Evolutionary conservation across 2,329 filamentous ascomycete species (phyloP).

Genomic region (Drechmeria coniospora): DNA sequence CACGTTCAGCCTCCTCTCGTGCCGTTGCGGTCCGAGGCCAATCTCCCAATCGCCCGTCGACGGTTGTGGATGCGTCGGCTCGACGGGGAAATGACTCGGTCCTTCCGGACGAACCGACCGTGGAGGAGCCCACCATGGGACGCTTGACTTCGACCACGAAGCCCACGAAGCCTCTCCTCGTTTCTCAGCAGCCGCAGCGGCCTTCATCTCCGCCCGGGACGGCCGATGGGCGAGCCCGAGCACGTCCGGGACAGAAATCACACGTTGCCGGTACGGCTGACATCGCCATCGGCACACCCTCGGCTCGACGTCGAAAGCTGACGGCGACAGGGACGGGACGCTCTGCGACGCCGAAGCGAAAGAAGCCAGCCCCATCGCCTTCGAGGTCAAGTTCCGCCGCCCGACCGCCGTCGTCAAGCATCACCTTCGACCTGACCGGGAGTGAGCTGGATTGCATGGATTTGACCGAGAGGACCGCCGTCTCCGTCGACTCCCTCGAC

Average conservation of each 20-base stretch:
- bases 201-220: slow-evolving; percentile 23
- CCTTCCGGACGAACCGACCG: slow-evolving; percentile 12
- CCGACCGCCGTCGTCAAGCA: slow-evolving; percentile 5
- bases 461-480: slow-evolving; percentile 20
- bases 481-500: slow-evolving; percentile 18
- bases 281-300: no score
- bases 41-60: slow-evolving; percentile 1
- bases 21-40: neutral
- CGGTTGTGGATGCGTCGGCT: slow-evolving; percentile 9
- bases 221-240: slow-evolving; percentile 7
- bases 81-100: slow-evolving; percentile 8
- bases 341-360: no score
- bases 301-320: neutral
- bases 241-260: slow-evolving; percentile 4
- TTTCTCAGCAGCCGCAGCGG: slow-evolving; percentile 25
- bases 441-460: slow-evolving; percentile 24
- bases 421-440: slow-evolving; percentile 17
- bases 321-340: neutral
- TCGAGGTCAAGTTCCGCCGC: no score
- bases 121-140: slow-evolving; percentile 25
- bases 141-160: slow-evolving; percentile 26
- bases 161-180: slow-evolving; percentile 27
- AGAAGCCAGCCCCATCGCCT: no score
- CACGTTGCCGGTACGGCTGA: slow-evolving; percentile 5
- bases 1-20: neutral